Evolutionary conservation across 768 basidiomycete species (phyloP), one percentile per base, ranked within the genome.

Genomic region (Crepidotus variabilis): DNA sequence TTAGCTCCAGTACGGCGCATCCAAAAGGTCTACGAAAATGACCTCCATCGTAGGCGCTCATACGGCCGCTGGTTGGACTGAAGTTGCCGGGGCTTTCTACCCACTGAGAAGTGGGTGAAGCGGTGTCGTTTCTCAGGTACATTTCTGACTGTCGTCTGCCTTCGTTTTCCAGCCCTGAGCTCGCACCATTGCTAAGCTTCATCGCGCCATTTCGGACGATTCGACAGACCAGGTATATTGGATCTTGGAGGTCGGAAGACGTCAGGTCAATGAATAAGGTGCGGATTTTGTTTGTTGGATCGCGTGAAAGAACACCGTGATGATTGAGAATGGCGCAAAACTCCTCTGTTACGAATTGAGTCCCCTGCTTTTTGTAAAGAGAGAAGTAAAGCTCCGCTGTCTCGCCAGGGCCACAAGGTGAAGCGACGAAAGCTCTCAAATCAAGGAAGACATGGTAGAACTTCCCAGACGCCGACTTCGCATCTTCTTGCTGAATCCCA

Each of bases 311-410:
- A 20, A 88, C 88, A 5, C 96, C 96, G 55, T 96, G 92, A 71
- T 95, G 91, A 69, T 96, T 95, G 10, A 98, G 79, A 45, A 96
- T 75, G 9, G 85, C 86, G 65, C 89, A 94, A 63, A 88, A 96
- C 10, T 98, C 96, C 70, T 98, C 96, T 0, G 94, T 94, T 43
- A 98, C 82, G 69, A 95, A 98, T 50, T 90, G 87, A 4, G 80
- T 80, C 51, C 89, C 90, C 51, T 82, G 80, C 66, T 90, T 88
- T 71, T 88, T 90, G 79, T 90, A 98, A 6, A 98, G 78, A 10
- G 93, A 94, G 75, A 98, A 97, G 67, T 86, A 92, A 2, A 98
- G 83, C 67, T 98, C 96, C 13, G 88, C 92, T 0, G 90, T 91
- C 71, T 98, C 96, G 9, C 94, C 94, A 0, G 95, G 88, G 0